phyloP scores from a whole-genome alignment of 805 yeast species.

The Vanderwaltozyma yarrowii region DNA sequence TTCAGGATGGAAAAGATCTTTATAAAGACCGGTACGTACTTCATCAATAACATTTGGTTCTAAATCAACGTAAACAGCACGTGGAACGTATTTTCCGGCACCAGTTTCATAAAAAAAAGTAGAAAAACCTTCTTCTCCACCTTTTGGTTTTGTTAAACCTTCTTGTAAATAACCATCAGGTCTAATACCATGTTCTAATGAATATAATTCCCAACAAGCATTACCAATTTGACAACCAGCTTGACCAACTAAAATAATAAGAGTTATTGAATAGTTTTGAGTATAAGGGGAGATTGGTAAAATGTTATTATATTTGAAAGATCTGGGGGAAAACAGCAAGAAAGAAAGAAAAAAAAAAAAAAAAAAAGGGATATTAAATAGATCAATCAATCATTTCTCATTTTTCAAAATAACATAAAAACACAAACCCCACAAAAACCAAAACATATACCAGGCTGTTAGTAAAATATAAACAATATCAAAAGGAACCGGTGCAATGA shows the following conservation, averaged over 20 bases:
- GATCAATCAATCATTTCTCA: no score
- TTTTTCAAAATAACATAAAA: no score
- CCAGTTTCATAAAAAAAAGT: slow-evolving; percentile 96
- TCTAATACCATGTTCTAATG: slow-evolving; percentile 92
- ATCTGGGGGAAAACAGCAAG: no score
- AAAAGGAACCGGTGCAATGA: no score
- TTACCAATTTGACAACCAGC: slow-evolving; percentile 99
- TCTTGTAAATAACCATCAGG: slow-evolving; percentile 87
- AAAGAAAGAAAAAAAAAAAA: no score
- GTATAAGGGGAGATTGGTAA: no score
- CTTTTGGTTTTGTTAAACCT: slow-evolving; percentile 71
- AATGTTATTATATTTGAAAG: no score
- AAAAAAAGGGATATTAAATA: no score
- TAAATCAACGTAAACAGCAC: slow-evolving; percentile 93
- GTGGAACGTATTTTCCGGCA: slow-evolving; percentile 92
- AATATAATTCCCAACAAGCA: slow-evolving; percentile 97
- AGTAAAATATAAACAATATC: no score
- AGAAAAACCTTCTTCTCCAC: slow-evolving; percentile 94
- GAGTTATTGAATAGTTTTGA: no score
- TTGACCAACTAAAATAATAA: slow-evolving; percentile 47
- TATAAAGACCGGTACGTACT: slow-evolving; percentile 89
- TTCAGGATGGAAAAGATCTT: slow-evolving; percentile 93
- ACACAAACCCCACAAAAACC: no score
- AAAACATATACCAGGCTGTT: no score
- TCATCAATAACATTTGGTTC: slow-evolving; percentile 98